These are phyloP conservation scores for Multifurca ochricompacta DNA, from an alignment of 768 basidiomycete species.

Conservation along the genomic window DNA sequence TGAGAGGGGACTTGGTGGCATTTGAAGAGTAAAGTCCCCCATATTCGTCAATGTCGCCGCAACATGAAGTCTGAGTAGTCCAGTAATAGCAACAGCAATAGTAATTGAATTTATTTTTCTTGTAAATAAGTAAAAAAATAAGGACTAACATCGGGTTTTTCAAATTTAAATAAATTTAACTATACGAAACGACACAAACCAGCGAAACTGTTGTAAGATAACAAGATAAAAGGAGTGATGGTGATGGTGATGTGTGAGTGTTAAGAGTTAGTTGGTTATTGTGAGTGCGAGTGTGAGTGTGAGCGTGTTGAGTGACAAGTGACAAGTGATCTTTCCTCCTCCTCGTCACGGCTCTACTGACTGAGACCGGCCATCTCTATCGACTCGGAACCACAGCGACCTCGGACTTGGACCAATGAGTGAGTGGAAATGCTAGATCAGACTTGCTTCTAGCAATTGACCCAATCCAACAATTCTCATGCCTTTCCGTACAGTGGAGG, in stretches of 20 bases:
- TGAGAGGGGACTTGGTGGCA: conserved; percentile 26
- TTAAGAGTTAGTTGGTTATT: too few relatives aligned
- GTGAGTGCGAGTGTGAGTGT: too few relatives aligned
- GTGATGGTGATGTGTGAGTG: too few relatives aligned
- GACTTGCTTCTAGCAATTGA: background rate
- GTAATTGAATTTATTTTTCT: background rate
- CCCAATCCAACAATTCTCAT: conserved; percentile 20
- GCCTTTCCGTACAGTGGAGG: conserved; percentile 57
- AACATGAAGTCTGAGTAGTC: background rate
- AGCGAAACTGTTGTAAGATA: too few relatives aligned
- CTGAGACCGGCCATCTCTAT: too few relatives aligned
- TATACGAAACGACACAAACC: too few relatives aligned
- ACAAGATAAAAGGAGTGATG: too few relatives aligned
- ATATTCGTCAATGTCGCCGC: conserved; percentile 15
- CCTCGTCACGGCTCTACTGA: too few relatives aligned
- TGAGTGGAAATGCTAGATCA: conserved; percentile 8
- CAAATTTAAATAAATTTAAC: too few relatives aligned
- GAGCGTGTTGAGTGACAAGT: too few relatives aligned
- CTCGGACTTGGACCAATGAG: conserved; percentile 1
- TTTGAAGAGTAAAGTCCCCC: conserved; percentile 24
- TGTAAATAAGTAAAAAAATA: background rate
- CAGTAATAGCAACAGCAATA: background rate
- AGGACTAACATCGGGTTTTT: background rate
- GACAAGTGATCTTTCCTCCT: too few relatives aligned
- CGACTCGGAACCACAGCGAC: too few relatives aligned